phyloP scores from a whole-genome alignment of 1,284 basidiomycete species.

The Chalciporus sp. region DNA sequence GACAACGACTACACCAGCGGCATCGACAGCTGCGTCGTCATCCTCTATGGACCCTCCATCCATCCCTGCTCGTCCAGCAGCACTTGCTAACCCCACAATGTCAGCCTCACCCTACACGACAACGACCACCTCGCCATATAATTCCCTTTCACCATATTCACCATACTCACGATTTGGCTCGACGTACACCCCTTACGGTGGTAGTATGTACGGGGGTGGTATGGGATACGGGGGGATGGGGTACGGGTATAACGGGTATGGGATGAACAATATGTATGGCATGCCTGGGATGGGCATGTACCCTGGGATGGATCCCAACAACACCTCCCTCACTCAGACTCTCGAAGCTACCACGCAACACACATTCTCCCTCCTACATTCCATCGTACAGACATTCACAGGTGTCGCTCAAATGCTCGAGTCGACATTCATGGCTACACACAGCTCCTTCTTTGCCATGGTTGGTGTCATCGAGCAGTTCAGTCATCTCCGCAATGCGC shows the following conservation, averaged over 20 bases:
- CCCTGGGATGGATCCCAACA: conserved; percentile 44
- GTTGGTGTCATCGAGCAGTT: conserved; percentile 98
- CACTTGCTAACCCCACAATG: conserved; percentile 36
- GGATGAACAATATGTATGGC: conserved; percentile 47
- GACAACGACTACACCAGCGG: too few species aligned
- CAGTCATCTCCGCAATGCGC: conserved; percentile 85
- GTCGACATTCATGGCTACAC: conserved; percentile 98
- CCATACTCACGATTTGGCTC: conserved; percentile 52
- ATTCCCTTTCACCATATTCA: conserved; percentile 33
- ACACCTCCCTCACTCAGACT: conserved; percentile 80
- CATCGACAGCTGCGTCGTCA: conserved; percentile 6
- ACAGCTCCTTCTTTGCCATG: conserved; percentile 98
- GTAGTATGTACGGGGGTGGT: conserved; percentile 48
- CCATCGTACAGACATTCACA: conserved; percentile 94
- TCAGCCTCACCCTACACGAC: conserved; percentile 34
- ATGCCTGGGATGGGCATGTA: conserved; percentile 50
- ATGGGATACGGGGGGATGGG: conserved; percentile 38
- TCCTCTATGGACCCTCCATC: conserved; percentile 26
- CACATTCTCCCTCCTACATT: conserved; percentile 92
- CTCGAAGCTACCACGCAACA: conserved; percentile 90
- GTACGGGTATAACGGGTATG: conserved; percentile 41
- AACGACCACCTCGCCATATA: conserved; percentile 34
- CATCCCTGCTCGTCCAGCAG: conserved; percentile 45
- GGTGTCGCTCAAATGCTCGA: conserved; percentile 98
- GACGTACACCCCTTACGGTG: conserved; percentile 43